Conservation (phyloP, 176 grass and related monocot species). For the Phoenix dactylifera region DNA sequence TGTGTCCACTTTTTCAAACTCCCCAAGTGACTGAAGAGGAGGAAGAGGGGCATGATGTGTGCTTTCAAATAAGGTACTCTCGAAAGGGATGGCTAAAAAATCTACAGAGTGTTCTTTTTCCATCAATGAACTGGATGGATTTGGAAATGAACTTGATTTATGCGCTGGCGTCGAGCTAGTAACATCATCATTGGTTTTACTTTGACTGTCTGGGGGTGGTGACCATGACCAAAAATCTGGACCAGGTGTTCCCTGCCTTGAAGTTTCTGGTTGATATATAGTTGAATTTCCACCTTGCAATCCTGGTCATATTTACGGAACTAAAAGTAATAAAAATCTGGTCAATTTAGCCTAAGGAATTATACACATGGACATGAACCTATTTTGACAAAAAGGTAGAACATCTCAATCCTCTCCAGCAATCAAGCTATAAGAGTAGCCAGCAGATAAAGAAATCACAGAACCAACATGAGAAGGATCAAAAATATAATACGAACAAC, state of each 20-base stretch:
- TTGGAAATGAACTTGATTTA: constrained; percentile 35
- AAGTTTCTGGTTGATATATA: constrained; percentile 24
- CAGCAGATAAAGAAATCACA: too few relatives aligned
- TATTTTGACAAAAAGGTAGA: too few relatives aligned
- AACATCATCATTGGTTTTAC: constrained; percentile 18
- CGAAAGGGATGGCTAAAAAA: constrained; percentile 59
- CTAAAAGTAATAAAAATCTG: too few relatives aligned
- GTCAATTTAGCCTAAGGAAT: too few relatives aligned
- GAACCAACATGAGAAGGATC: too few relatives aligned
- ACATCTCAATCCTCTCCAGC: too few relatives aligned
- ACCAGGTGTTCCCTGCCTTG: constrained; percentile 54
- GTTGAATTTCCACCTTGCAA: constrained; percentile 16
- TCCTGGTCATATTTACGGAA: constrained; percentile 7
- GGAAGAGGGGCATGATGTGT: constrained; percentile 61
- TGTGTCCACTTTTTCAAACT: constrained; percentile 41
- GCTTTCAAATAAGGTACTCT: constrained; percentile 37
- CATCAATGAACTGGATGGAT: constrained; percentile 54
- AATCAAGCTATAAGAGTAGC: too few relatives aligned
- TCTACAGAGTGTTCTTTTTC: constrained; percentile 60
- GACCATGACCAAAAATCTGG: constrained; percentile 98
- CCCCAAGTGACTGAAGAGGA: constrained; percentile 63
- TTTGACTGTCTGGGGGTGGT: constrained; percentile 48
- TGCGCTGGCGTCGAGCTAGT: constrained; percentile 34
- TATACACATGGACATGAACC: too few relatives aligned
- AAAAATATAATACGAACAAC: too few relatives aligned